phyloP scores from a whole-genome alignment of 2,329 filamentous ascomycete species.

The Ophiostoma populinum region DNA sequence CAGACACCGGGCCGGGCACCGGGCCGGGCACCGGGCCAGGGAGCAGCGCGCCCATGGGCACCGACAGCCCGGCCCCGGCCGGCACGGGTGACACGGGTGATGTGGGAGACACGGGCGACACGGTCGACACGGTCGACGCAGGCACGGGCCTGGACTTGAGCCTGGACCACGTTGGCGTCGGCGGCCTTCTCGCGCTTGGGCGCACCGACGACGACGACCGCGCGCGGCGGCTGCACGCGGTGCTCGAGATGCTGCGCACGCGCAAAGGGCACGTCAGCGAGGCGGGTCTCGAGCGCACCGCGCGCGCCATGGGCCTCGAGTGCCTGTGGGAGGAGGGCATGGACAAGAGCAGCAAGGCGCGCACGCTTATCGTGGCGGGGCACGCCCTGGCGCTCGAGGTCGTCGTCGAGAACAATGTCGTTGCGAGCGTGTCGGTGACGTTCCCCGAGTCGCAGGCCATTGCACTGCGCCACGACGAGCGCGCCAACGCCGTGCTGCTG shows the following conservation, averaged over 20 bases:
- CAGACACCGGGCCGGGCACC: not conserved
- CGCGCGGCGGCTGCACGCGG: slow-evolving; percentile 33
- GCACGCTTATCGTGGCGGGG: slow-evolving; percentile 44
- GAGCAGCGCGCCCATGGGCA: slow-evolving; percentile 31
- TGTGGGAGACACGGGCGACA: slow-evolving; percentile 41
- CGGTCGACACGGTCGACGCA: too few relatives aligned
- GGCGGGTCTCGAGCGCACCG: slow-evolving; percentile 55
- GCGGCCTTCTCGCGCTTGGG: slow-evolving; percentile 23
- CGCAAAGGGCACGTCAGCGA: slow-evolving; percentile 53
- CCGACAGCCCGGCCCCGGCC: slow-evolving; percentile 47
- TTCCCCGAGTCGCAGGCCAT: slow-evolving; percentile 43
- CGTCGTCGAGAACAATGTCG: slow-evolving; percentile 41
- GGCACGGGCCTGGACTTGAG: slow-evolving; percentile 35
- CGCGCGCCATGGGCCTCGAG: slow-evolving; percentile 48
- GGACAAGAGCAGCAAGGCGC: slow-evolving; percentile 27
- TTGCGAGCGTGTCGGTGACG: slow-evolving; percentile 42
- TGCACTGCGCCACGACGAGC: slow-evolving; percentile 40
- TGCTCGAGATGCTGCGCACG: slow-evolving; percentile 33
- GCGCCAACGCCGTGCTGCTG: slow-evolving; percentile 48
- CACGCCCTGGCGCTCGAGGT: slow-evolving; percentile 44
- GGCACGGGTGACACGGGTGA: slow-evolving; percentile 41
- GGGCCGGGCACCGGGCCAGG: not conserved
- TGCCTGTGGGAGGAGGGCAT: slow-evolving; percentile 39
- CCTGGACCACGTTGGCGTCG: slow-evolving; percentile 32
- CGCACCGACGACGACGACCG: slow-evolving; percentile 30